Percentiles rank a stretch among this genome's conserved stretches.
Evolutionary conservation across 176 grass and related monocot genomes (phyloP).

Genomic region (Triticum aestivum): IWGSC_CS_RefSeq_v2.1 NC_057799.1:432618720-432619219

Average conservation of each 20-base stretch:
- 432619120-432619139: not conserved
- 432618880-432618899: not conserved
- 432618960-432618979: no score
- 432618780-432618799: no score
- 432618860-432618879: not conserved
- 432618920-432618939: not conserved
- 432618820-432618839: not conserved
- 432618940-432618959: no score
- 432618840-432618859: not conserved
- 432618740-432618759: not conserved
- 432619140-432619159: not conserved
- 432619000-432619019: not conserved
- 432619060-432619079: not conserved
- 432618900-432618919: not conserved
- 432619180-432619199: not conserved
- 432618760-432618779: not conserved
- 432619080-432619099: not conserved
- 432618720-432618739: not conserved
- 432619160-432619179: not conserved
- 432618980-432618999: no score
- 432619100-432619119: not conserved
- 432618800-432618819: not conserved
- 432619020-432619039: not conserved
- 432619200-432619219: no score
- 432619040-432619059: not conserved